Evolutionary conservation across 2,329 filamentous ascomycete genomes (phyloP).

Genomic region (Hypoxylon sp.): DNA sequence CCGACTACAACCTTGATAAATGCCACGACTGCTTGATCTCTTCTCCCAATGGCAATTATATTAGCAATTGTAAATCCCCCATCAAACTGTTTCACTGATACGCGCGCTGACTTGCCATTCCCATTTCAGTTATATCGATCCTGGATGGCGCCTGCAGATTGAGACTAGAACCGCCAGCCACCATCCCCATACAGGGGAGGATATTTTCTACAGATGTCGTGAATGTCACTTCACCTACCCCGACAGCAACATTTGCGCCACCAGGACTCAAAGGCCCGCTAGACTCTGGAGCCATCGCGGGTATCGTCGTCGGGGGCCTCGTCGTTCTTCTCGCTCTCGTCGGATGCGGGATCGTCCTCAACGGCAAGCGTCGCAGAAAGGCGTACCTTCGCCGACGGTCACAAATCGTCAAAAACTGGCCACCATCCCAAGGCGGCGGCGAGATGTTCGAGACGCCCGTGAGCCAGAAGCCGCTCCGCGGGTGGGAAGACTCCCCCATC

Average conservation of each 20-base stretch:
- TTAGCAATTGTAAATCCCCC: constrained; percentile 67
- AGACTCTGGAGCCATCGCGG: constrained; percentile 69
- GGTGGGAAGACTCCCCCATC: constrained; percentile 69
- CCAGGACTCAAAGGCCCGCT: constrained; percentile 63
- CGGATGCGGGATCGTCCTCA: constrained; percentile 69
- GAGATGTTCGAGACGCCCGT: constrained; percentile 67
- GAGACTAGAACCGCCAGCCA: constrained; percentile 62
- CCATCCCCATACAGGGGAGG: constrained; percentile 65
- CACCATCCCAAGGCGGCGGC: constrained; percentile 54
- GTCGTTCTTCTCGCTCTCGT: constrained; percentile 62
- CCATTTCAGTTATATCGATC: constrained; percentile 51
- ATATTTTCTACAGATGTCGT: constrained; percentile 66
- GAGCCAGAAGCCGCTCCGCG: constrained; percentile 67
- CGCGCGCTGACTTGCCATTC: constrained; percentile 27
- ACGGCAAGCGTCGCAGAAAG: constrained; percentile 69
- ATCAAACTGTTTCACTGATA: background rate
- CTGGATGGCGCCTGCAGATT: constrained; percentile 71
- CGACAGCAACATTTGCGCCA: constrained; percentile 58
- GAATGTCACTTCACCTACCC: constrained; percentile 65
- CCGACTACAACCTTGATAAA: constrained; percentile 56
- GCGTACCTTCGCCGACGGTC: constrained; percentile 66
- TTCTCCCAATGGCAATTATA: constrained; percentile 56
- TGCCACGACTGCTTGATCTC: constrained; percentile 65
- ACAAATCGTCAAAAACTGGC: constrained; percentile 61
- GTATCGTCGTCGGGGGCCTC: constrained; percentile 68